These are phyloP conservation scores for Ustilago tritici DNA, from an alignment of 1,284 basidiomycete genomes.

Conservation along the genomic window DNA sequence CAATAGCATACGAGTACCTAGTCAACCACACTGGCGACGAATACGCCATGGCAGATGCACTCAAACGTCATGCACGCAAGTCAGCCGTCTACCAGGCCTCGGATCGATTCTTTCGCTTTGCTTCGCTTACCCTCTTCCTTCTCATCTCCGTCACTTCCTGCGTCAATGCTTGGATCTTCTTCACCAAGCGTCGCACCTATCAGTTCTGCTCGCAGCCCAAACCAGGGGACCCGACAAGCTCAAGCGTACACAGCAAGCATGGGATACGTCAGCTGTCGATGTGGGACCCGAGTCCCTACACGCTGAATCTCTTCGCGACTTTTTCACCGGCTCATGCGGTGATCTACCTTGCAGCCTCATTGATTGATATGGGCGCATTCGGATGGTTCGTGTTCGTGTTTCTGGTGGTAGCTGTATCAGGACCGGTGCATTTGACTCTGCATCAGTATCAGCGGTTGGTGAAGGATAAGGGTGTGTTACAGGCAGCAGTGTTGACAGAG, in stretches of 20 bases:
- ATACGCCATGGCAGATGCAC: constrained; percentile 48
- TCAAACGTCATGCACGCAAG: constrained; percentile 40
- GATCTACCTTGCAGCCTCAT: constrained; percentile 28
- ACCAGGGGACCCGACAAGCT: constrained; percentile 23
- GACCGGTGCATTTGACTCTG: constrained; percentile 43
- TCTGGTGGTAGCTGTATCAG: constrained; percentile 29
- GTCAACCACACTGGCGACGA: constrained; percentile 47
- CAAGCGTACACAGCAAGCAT: constrained; percentile 35
- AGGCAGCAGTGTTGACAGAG: constrained; percentile 56
- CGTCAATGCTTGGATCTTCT: constrained; percentile 51
- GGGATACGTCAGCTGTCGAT: constrained; percentile 44
- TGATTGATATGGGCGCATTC: constrained; percentile 28
- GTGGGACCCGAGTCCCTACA: constrained; percentile 47
- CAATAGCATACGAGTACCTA: constrained; percentile 50
- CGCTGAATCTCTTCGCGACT: constrained; percentile 42
- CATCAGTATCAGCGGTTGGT: constrained; percentile 50
- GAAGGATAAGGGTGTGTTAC: constrained; percentile 50
- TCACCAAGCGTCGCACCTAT: constrained; percentile 48
- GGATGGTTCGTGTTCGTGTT: constrained; percentile 39
- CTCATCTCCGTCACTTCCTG: constrained; percentile 32
- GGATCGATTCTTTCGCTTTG: constrained; percentile 46
- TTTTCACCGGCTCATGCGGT: constrained; percentile 46
- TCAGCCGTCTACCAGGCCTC: constrained; percentile 34
- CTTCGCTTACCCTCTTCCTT: constrained; percentile 31
- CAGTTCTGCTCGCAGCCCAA: constrained; percentile 46